These are phyloP conservation scores for Blastocystis sp. DNA, from an alignment of 352 stramenopile species.

Conservation along the genomic window DNA sequence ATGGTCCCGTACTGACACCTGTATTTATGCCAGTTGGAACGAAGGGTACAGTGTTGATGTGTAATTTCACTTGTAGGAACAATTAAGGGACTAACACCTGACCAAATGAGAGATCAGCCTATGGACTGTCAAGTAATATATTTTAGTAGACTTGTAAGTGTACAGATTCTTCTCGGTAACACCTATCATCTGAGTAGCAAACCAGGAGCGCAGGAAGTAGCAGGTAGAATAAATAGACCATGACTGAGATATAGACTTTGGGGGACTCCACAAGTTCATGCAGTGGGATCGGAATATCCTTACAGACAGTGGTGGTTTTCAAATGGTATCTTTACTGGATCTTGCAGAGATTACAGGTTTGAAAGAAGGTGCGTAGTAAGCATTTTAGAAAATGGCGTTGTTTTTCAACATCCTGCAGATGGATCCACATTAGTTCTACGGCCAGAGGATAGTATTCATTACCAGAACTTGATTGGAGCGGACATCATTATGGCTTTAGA, in stretches of 20 bases:
- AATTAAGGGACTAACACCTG: conserved; percentile 86
- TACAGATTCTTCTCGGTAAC: conserved; percentile 89
- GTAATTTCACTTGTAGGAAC: conserved; percentile 72
- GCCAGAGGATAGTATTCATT: conserved; percentile 84
- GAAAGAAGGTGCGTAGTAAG: background rate
- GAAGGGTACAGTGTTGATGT: conserved; percentile 75
- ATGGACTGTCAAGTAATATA: conserved; percentile 75
- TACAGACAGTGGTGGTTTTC: conserved; percentile 94
- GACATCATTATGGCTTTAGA: conserved; percentile 98
- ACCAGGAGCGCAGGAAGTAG: conserved; percentile 82
- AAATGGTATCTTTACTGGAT: conserved; percentile 92
- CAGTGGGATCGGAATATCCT: conserved; percentile 86
- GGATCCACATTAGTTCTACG: conserved; percentile 85
- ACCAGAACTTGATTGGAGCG: conserved; percentile 91
- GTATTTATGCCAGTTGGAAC: conserved; percentile 96
- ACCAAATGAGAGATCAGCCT: conserved; percentile 76
- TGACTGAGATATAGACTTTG: conserved; percentile 75
- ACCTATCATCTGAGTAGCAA: conserved; percentile 93
- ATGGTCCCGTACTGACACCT: conserved; percentile 83
- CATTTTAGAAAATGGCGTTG: conserved; percentile 78
- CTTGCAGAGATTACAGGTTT: conserved; percentile 85
- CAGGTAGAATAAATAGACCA: conserved; percentile 21
- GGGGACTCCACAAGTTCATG: conserved; percentile 93
- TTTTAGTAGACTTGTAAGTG: conserved; percentile 68
- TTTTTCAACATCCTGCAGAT: conserved; percentile 85